Evolutionary conservation across 805 yeast species (phyloP).

Genomic region (Starmerella gropengiesseri): DNA sequence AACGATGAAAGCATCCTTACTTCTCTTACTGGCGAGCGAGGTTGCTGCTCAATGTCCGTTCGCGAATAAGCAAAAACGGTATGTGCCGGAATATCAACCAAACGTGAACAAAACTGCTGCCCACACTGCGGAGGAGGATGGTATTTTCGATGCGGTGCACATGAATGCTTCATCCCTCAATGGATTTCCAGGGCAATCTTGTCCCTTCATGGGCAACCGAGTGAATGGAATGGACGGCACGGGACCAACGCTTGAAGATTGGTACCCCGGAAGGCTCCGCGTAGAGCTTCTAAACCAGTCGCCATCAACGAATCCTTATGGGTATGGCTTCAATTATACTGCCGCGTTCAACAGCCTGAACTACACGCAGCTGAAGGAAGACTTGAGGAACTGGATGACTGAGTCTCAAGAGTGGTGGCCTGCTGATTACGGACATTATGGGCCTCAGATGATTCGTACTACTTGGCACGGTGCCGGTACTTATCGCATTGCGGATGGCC

Average conservation of each 20-base stretch:
- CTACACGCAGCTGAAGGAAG: slow-evolving; percentile 17
- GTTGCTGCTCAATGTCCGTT: slow-evolving; percentile 4
- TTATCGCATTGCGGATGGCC: slow-evolving; percentile 21
- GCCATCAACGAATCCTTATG: slow-evolving; percentile 16
- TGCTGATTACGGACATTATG: slow-evolving; percentile 21
- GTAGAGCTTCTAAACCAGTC: slow-evolving; percentile 16
- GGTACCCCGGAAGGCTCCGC: slow-evolving; percentile 18
- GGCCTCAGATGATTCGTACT: slow-evolving; percentile 19
- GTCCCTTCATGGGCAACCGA: slow-evolving; percentile 14
- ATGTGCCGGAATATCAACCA: background rate
- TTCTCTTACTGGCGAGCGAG: background rate
- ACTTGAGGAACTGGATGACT: slow-evolving; percentile 14
- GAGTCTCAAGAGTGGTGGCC: slow-evolving; percentile 21
- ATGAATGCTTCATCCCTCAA: slow-evolving; percentile 2
- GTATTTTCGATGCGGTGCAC: background rate
- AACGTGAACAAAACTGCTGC: background rate
- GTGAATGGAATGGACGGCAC: slow-evolving; percentile 18
- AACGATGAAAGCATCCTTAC: background rate
- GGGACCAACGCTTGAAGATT: slow-evolving; percentile 17
- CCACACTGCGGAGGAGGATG: slow-evolving; percentile 1
- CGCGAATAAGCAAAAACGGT: background rate
- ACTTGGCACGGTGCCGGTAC: slow-evolving; percentile 22
- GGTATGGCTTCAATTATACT: slow-evolving; percentile 15
- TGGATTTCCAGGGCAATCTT: slow-evolving; percentile 1
- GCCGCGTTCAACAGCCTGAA: slow-evolving; percentile 15